Base-by-base conservation (phyloP, 179 eudicot species). In the Corrigiola litoralis region DNA sequence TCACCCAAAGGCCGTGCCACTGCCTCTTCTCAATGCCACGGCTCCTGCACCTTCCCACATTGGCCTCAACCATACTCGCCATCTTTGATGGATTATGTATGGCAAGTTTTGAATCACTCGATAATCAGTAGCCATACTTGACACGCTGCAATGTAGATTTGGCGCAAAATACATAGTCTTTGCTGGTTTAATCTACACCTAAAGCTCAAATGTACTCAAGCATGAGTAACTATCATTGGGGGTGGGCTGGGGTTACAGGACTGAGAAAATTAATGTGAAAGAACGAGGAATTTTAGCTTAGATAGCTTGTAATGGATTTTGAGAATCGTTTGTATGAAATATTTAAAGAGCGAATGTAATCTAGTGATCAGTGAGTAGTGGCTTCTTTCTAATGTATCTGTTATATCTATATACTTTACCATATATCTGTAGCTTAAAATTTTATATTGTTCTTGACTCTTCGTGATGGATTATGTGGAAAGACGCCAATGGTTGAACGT, bases 1-100 rank as follows among this genome's bases (percentile, higher is more conserved):
- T 49, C 24, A 49, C 2, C 72, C 79, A 2, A 60, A 69, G 61
- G 66, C 11, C 12, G 13, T 38, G 44, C 44, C 44, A 38, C 41
- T 38, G 1, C 48, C 63, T 8, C 0, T 58, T 36, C 9, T 40
- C 47, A 75, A 70, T 33, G 60, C 47, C 37, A 75, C 79, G 31
- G 75, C 75, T 46, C 75, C 58, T 37, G 45, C 70, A 8, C 79
- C 75, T 58, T 59, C 74, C 10, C 67, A 58, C 0, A 63, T 55
- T 3, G 41, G 40, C 41, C 55, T 75, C 42, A 69, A 64, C 71
- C 75, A 69, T 47, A 70, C 75, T 3, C 68, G 48, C 59, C 79
- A 75, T 67, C 68, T 70, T 38, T 69, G 49, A 75, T 56, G 55
- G 18, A 38, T 37, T 47, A 25, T 31, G 14, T 18, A 20, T 2